Base-by-base conservation (phyloP, 495 filamentous ascomycete genomes). In the Xylaria longipes region DNA sequence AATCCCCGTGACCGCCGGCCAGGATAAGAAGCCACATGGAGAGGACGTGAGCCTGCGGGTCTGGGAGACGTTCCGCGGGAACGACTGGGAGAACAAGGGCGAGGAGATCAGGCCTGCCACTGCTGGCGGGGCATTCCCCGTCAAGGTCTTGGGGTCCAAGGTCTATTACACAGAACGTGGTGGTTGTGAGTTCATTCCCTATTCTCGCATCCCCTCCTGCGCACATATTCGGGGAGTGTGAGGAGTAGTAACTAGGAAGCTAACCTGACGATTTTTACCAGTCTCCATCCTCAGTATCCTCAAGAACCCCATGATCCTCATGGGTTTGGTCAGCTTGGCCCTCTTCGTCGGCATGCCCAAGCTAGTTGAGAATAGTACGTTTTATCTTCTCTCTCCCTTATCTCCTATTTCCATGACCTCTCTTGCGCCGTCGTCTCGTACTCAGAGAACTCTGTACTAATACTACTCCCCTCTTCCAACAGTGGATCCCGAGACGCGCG, bases 401-500 rank as follows among this genome's bases (percentile, higher is more conserved):
- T 56, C 3, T 14, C 17, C 43, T 12, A 48, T 48, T 11, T 11
- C 12, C 3, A 37, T 37, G 37, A 46, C 64, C 35, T 50, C 9
- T 25, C 17, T 15, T 37, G 22, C 11, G 17, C 37, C 17, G 3
- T 2, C 43, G 25, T 31, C 63, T 50, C 54, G 48, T 45, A 1
- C 15, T 17, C 9, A 29, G 27, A 39, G 48, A 39, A 52, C 31
- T 39, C 6, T 57, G 12, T 27, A 27, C n/a, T 41, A 15, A 63
- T 43, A 43, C 61, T 64, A 62, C 64, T 46, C 65, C 68, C 62
- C n/a, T 45, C 58, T 67, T 57, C 52, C 57, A 60, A 54, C 75
- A 98, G 95, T 99, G 95, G 96, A 98, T 77, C 93, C 93, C 22
- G 96, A 99, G 81, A 92, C 93, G 84, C 89, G 90, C 69, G 92